A percentile compares a stretch with the other conserved stretches of the same genome.
These are phyloP conservation scores for Bassia scoparia DNA, from an alignment of 148 eudicot genomes.

Conservation along the genomic window DNA sequence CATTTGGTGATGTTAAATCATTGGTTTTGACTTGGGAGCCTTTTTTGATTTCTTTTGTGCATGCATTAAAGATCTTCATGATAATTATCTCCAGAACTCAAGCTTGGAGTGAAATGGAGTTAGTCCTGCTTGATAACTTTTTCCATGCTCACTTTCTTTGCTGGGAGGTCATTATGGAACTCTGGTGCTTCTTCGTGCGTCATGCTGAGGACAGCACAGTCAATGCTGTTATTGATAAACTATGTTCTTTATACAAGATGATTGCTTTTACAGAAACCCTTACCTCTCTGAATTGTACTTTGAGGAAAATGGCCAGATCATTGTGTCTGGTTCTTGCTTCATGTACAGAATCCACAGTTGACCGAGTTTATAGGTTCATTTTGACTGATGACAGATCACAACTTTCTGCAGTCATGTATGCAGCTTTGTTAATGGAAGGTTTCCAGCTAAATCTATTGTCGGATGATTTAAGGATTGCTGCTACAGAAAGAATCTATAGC, in stretches of 20 bases:
- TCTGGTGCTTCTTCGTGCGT: constrained; percentile 73
- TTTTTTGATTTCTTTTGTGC: constrained; percentile 43
- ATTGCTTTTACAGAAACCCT: constrained; percentile 50
- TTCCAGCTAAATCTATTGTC: constrained; percentile 66
- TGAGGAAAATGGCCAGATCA: constrained; percentile 66
- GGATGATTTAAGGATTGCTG: constrained; percentile 40
- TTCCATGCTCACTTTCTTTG: constrained; percentile 87
- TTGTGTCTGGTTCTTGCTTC: constrained; percentile 55
- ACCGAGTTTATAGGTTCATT: constrained; percentile 51
- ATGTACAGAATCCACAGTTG: constrained; percentile 47
- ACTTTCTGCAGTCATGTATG: constrained; percentile 37
- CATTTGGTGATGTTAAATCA: constrained; percentile 45
- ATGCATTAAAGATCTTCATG: constrained; percentile 77
- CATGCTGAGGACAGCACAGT: constrained; percentile 61
- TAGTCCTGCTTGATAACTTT: constrained; percentile 64
- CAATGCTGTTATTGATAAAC: constrained; percentile 51
- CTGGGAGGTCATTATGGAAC: constrained; percentile 71
- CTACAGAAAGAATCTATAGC: constrained; percentile 45
- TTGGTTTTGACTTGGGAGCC: constrained; percentile 51
- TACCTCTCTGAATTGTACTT: constrained; percentile 39
- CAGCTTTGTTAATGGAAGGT: constrained; percentile 82
- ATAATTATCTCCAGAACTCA: constrained; percentile 45
- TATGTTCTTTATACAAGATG: constrained; percentile 52
- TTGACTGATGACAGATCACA: constrained; percentile 38
- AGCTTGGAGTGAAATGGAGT: constrained; percentile 61